These are phyloP conservation scores for Blastocystis sp. DNA, from an alignment of 352 stramenopile genomes.

Conservation along the genomic window DNA sequence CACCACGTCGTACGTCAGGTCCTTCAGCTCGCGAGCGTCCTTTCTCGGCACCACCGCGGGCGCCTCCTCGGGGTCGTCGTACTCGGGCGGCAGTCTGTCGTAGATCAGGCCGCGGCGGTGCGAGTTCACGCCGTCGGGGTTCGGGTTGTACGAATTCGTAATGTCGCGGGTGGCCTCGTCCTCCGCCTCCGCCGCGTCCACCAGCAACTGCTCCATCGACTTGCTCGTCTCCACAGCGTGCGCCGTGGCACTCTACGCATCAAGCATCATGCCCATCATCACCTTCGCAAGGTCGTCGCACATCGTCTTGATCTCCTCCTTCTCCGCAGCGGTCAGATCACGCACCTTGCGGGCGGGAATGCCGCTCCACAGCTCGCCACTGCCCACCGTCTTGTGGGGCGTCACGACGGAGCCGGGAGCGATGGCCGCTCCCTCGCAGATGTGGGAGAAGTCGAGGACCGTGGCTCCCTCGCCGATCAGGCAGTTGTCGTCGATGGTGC, in stretches of 20 bases:
- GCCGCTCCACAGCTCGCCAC: conserved; percentile 78
- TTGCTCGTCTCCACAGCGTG: conserved; percentile 54
- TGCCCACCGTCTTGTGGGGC: conserved; percentile 81
- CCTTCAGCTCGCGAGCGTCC: too few species aligned
- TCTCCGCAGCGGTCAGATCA: conserved; percentile 45
- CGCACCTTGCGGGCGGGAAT: conserved; percentile 56
- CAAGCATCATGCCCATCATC: conserved; percentile 3
- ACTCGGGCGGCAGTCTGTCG: conserved; percentile 57
- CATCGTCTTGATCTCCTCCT: background rate
- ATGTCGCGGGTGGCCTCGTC: conserved; percentile 35
- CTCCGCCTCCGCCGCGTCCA: conserved; percentile 35
- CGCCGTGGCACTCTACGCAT: background rate
- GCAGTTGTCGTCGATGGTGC: conserved; percentile 89
- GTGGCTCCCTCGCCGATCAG: conserved; percentile 91
- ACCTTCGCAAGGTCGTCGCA: background rate
- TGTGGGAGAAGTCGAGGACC: conserved; percentile 84
- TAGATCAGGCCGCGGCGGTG: conserved; percentile 65
- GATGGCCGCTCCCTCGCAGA: conserved; percentile 89
- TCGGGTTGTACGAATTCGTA: conserved; percentile 31
- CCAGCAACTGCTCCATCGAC: conserved; percentile 17
- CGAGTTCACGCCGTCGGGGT: conserved; percentile 35
- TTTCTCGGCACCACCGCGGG: conserved; percentile 42
- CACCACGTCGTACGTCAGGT: too few species aligned
- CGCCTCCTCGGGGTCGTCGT: conserved; percentile 28
- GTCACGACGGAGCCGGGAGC: conserved; percentile 87